Evolutionary conservation across 2,329 filamentous ascomycete species (phyloP), one percentile per base, ranked within the genome.

Genomic region (Exophiala viscosa): DNA sequence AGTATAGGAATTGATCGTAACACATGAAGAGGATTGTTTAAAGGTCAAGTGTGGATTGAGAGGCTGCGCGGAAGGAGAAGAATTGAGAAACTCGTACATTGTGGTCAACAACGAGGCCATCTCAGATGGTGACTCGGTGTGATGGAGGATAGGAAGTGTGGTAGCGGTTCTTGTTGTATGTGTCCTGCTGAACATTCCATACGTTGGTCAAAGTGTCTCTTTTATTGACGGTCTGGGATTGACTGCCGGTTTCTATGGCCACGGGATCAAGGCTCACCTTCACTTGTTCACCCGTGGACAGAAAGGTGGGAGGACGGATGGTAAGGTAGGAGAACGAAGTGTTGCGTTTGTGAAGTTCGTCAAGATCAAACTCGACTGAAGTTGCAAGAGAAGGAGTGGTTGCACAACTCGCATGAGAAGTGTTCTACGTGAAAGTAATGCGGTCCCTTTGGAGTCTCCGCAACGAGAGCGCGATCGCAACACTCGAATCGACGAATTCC

Each of bases 51-150:
- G 62, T 53, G 57, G 67, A 61, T 62, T 64, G 65, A 55, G 56
- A 31, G 58, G 52, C 42, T 65, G 58, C 58, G 64, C 49, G 65
- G 64, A 57, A 58, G 64, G 62, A 65, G 67, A 54, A 53, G 53
- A 59, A 63, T 60, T 60, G 60, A 69, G 65, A 55, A 70, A 70
- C 60, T 87, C 85, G 74, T 77, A 89, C 86, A 89, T 87, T 69
- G 87, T 90, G 63, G 85, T 88, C 67, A 90, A 86, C 74, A 90
- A 88, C 62, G 86, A 87, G 68, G 85, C 81, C 87, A 64, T 62
- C 33, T 23, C 32, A 8, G 23, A 44, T 17, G 40, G 39, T 39
- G 35, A 48, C 49, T 40, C 20, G 38, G 5, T 45, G 45, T 42
- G 48, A 15, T 28, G 31, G 23, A 23, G 23, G 15, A 28, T 32